Conservation (phyloP, 78 protist species). For the Tieghemostelium lacteum region DNA sequence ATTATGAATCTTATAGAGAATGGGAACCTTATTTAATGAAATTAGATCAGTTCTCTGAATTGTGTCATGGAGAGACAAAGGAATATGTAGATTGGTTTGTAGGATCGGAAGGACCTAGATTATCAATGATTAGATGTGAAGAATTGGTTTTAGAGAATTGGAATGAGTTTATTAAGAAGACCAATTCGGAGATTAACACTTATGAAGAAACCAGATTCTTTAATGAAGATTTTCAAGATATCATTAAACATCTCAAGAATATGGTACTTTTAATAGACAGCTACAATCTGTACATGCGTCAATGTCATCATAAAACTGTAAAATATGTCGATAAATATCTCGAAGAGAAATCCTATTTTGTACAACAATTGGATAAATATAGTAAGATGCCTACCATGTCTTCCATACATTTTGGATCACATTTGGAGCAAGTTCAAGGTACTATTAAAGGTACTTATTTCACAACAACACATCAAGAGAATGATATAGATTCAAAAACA, state of each 20-base stretch:
- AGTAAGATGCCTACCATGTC: not conserved
- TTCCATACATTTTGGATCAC: not conserved
- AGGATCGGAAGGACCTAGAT: slow-evolving; percentile 65
- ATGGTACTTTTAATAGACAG: slow-evolving; percentile 41
- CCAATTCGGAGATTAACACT: slow-evolving; percentile 20
- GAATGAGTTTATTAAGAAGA: slow-evolving; percentile 57
- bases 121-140: slow-evolving; percentile 72
- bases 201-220: slow-evolving; percentile 59
- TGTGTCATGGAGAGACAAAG: slow-evolving; percentile 32
- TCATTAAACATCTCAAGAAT: slow-evolving; percentile 29
- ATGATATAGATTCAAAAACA: too few species aligned
- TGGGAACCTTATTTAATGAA: slow-evolving; percentile 46
- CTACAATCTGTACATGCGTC: slow-evolving; percentile 39
- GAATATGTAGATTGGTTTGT: slow-evolving; percentile 63
- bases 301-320: slow-evolving; percentile 1
- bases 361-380: slow-evolving; percentile 1
- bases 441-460: not conserved
- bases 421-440: not conserved
- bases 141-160: slow-evolving; percentile 54
- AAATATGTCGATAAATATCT: slow-evolving; percentile 43
- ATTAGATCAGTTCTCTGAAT: slow-evolving; percentile 60
- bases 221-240: slow-evolving; percentile 47
- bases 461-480: not conserved
- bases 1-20: slow-evolving; percentile 16
- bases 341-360: slow-evolving; percentile 43